Percentiles rank a stretch among this genome's conserved stretches.
These are phyloP conservation scores for Amyloporia xantha DNA, from an alignment of 768 basidiomycete genomes.

Conservation along the genomic window DNA sequence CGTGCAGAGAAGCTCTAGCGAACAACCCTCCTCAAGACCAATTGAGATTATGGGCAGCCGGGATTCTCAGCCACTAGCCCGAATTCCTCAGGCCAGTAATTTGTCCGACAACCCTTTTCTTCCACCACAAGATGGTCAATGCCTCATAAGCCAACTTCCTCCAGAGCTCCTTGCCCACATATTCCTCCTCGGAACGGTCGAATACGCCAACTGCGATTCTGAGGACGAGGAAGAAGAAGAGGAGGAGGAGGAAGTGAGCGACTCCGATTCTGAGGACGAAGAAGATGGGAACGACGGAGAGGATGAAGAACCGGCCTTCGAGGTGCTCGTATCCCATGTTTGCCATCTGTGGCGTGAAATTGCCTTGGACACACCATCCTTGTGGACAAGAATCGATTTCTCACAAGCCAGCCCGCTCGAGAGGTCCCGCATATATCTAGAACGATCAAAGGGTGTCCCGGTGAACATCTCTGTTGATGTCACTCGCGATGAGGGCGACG, in stretches of 20 bases:
- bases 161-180: neutral
- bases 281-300: constrained; percentile 20
- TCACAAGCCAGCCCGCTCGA: constrained; percentile 35
- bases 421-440: constrained; percentile 37
- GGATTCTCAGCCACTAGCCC: too few species aligned
- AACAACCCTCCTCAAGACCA: too few species aligned
- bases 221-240: constrained; percentile 23
- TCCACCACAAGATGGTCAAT: constrained; percentile 1
- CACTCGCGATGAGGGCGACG: constrained; percentile 18
- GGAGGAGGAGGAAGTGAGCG: constrained; percentile 15
- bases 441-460: constrained; percentile 48
- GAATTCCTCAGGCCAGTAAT: too few species aligned
- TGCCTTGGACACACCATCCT: constrained; percentile 42
- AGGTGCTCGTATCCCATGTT: constrained; percentile 54
- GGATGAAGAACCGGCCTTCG: constrained; percentile 31
- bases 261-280: constrained; percentile 14
- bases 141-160: neutral
- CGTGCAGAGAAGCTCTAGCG: too few species aligned
- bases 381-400: constrained; percentile 49
- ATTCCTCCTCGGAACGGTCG: neutral
- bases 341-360: constrained; percentile 53
- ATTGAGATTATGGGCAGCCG: too few species aligned
- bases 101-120: constrained; percentile 22
- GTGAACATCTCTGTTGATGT: constrained; percentile 44
- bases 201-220: neutral